phyloP scores from a whole-genome alignment of 352 stramenopile genomes.

The Phytophthora gonapodyides region DNA sequence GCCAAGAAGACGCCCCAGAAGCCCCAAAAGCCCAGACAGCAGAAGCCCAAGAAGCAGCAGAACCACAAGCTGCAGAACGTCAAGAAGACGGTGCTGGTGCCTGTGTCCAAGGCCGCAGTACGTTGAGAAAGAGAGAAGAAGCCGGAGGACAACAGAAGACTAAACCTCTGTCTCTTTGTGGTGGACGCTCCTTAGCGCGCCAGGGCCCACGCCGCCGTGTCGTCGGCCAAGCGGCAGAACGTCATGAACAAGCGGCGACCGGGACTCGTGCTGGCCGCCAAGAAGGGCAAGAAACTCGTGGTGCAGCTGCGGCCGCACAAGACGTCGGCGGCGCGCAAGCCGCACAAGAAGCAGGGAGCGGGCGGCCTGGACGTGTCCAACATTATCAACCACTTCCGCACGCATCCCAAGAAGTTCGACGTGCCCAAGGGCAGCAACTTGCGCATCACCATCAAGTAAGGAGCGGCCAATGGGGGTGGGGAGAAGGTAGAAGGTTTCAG shows the following conservation, averaged over 20 bases:
- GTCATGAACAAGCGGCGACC: constrained; percentile 75
- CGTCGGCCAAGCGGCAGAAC: constrained; percentile 64
- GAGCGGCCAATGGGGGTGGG: constrained; percentile 6
- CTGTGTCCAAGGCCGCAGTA: constrained; percentile 67
- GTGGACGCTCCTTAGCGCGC: constrained; percentile 31
- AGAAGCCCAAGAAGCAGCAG: constrained; percentile 33
- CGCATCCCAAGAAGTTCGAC: constrained; percentile 81
- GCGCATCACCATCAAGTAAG: constrained; percentile 83
- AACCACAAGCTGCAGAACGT: constrained; percentile 64
- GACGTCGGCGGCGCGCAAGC: constrained; percentile 48
- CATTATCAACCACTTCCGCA: constrained; percentile 77
- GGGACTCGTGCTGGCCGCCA: constrained; percentile 50
- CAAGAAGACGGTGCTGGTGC: constrained; percentile 76
- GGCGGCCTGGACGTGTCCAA: constrained; percentile 69
- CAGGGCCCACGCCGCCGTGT: constrained; percentile 48
- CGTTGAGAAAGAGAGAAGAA: constrained; percentile 11
- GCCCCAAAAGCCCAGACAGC: constrained; percentile 18
- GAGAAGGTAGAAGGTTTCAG: neutral
- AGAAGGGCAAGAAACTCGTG: constrained; percentile 34
- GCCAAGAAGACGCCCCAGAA: constrained; percentile 17
- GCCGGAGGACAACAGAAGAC: neutral
- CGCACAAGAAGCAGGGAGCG: constrained; percentile 25
- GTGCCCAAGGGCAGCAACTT: constrained; percentile 81
- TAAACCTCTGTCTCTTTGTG: neutral
- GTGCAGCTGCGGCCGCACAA: constrained; percentile 51